Base-by-base conservation (phyloP, 306 rosid species). In the Medicago ruthenica region DNA sequence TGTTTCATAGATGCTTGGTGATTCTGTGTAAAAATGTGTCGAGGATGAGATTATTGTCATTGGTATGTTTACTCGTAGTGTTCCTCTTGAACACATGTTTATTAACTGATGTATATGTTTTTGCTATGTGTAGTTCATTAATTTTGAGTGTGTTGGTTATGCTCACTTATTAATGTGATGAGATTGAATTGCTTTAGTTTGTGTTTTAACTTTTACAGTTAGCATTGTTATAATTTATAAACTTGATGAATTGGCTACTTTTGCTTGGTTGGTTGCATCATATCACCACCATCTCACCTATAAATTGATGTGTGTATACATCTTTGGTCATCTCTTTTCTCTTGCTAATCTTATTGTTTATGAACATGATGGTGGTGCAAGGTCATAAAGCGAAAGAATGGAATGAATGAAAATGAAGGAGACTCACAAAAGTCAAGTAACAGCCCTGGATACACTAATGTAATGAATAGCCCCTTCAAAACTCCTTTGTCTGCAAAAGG, bases 401-500 rank as follows among this genome's bases (percentile, higher is more conserved):
- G 80, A 59, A 24, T 76, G 45, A 85, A 80, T 64, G 87, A 77
- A 48, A 84, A 20, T 48, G 86, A 87, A 73, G 87, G 83, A 40
- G 87, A 87, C 53, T 82, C 84, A 39, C 86, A 73, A 58, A 87
- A 86, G 77, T 75, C 81, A 89, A 81, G 67, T 74, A 81, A 75
- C 75, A 86, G 87, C 74, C 88, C 90, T 27, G 96, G 93, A 62
- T 80, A 41, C 82, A 74, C 78, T 44, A 78, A 80, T 39, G 70
- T 68, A 44, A 66, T 51, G 7, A 87, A 44, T 59, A 90, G 87
- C 84, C 92, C 90, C 65, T 67, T 89, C 37, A 92, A 87, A 73
- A 92, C 99, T 61, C 98, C 98, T 14, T 81, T 85, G 67, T 90
- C 97, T 77, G 81, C 86, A n/a, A 96, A 95, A 86, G 96, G 90